These are phyloP conservation scores for Fusarium sp. DNA, from an alignment of 2,329 filamentous ascomycete genomes.

Conservation along the genomic window DNA sequence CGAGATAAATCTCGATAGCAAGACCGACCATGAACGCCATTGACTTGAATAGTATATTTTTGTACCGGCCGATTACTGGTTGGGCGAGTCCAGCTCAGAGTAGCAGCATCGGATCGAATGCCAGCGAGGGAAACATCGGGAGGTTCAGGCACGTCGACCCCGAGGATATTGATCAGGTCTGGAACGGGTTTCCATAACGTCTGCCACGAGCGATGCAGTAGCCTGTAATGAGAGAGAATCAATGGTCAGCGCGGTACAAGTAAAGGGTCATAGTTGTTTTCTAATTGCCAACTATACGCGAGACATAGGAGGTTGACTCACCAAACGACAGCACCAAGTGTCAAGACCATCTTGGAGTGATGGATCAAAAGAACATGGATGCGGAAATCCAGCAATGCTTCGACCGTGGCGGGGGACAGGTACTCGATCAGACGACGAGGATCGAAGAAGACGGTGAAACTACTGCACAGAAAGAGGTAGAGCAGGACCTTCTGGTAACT, in stretches of 20 bases:
- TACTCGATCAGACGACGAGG: constrained; percentile 43
- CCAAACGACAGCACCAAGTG: constrained; percentile 62
- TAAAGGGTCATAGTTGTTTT: not conserved
- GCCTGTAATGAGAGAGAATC: constrained; percentile 58
- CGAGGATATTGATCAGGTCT: constrained; percentile 87
- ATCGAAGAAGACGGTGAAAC: constrained; percentile 46
- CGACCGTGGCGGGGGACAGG: constrained; percentile 41
- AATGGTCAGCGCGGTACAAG: constrained; percentile 17
- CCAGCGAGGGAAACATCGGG: constrained; percentile 91
- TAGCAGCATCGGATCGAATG: constrained; percentile 85
- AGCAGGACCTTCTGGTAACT: constrained; percentile 45
- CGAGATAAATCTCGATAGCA: constrained; percentile 1
- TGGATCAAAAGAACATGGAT: constrained; percentile 57
- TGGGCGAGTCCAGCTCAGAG: constrained; percentile 88
- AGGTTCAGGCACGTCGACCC: constrained; percentile 89
- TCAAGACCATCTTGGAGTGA: constrained; percentile 64
- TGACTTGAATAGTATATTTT: constrained; percentile 91
- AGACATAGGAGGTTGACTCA: constrained; percentile 46
- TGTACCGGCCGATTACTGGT: constrained; percentile 72
- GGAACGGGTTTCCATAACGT: constrained; percentile 91
- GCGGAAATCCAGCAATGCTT: constrained; percentile 51
- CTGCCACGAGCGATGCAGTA: constrained; percentile 84
- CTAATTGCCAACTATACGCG: not conserved
- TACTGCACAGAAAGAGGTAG: constrained; percentile 45
- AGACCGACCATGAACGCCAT: constrained; percentile 83